Conservation (phyloP, 2,329 filamentous ascomycete genomes). For the Xylaria sp. region DNA sequence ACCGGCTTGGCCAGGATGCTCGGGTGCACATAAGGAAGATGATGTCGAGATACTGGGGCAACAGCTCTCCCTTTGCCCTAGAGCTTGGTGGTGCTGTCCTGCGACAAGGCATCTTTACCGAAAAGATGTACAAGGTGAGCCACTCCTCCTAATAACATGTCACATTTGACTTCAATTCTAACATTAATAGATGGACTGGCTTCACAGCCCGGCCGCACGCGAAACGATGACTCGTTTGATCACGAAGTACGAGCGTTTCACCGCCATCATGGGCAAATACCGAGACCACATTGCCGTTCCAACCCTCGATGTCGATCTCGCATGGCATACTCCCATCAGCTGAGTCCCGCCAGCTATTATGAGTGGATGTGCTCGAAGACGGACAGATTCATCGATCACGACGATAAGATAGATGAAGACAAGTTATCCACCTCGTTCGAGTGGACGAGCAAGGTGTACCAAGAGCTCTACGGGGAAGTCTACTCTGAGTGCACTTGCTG, state of each 20-base stretch:
- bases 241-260: conserved; percentile 72
- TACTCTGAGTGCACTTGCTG: conserved; percentile 85
- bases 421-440: conserved; percentile 73
- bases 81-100: conserved; percentile 74
- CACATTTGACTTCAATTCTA: background rate
- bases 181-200: conserved; percentile 71
- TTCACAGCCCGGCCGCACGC: conserved; percentile 74
- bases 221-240: conserved; percentile 74
- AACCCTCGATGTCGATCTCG: conserved; percentile 79
- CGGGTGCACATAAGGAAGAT: conserved; percentile 68
- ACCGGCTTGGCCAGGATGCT: conserved; percentile 45
- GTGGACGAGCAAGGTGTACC: conserved; percentile 77
- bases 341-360: conserved; percentile 73
- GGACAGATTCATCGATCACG: conserved; percentile 77
- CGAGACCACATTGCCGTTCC: conserved; percentile 68
- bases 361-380: conserved; percentile 61
- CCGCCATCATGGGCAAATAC: conserved; percentile 65
- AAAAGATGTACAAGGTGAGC: conserved; percentile 73
- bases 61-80: conserved; percentile 71
- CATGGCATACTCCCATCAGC: conserved; percentile 86
- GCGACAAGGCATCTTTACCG: conserved; percentile 72
- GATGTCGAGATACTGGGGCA: conserved; percentile 78
- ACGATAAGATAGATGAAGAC: conserved; percentile 82
- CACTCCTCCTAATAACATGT: background rate
- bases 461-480: conserved; percentile 70